Evolutionary conservation across 768 basidiomycete species (phyloP).

Genomic region (Boletus pseudopeckii): DNA sequence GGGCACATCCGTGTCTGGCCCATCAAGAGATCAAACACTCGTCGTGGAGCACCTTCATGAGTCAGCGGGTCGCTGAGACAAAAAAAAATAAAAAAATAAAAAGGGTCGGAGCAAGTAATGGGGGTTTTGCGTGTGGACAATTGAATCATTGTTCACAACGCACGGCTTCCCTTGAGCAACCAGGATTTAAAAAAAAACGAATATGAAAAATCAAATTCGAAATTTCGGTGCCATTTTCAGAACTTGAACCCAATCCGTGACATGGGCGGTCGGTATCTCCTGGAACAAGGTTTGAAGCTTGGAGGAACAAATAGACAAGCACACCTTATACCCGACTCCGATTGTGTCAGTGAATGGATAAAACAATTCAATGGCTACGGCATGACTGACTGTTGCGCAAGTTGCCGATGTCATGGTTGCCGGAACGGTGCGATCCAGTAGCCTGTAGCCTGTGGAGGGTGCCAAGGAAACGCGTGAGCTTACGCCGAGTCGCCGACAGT

Average conservation of each 20-base stretch:
- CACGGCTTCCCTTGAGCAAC: neutral
- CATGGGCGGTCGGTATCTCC: constrained; percentile 1
- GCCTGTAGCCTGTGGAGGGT: neutral
- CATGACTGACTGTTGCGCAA: constrained; percentile 5
- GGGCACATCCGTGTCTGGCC: constrained; percentile 16
- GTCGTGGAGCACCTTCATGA: constrained; percentile 5
- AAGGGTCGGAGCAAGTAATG: constrained; percentile 1
- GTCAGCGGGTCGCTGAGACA: constrained; percentile 7
- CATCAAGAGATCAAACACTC: constrained; percentile 8
- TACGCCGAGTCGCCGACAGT: neutral
- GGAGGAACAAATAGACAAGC: constrained; percentile 8
- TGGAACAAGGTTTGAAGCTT: constrained; percentile 22
- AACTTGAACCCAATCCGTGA: constrained; percentile 15
- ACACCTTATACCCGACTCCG: constrained; percentile 27
- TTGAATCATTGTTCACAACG: constrained; percentile 1
- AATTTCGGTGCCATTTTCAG: constrained; percentile 6
- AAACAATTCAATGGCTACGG: constrained; percentile 30
- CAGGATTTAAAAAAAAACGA: no score
- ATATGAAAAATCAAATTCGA: neutral
- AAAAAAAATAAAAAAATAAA: neutral
- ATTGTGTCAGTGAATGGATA: constrained; percentile 5
- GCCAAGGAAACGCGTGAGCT: neutral
- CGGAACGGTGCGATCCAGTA: neutral
- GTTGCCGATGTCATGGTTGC: constrained; percentile 13
- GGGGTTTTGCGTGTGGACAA: constrained; percentile 4